A percentile compares a stretch with the other conserved stretches of the same genome.
Conservation (phyloP, 441 rosid species). For the Populus trichocarpa region DNA sequence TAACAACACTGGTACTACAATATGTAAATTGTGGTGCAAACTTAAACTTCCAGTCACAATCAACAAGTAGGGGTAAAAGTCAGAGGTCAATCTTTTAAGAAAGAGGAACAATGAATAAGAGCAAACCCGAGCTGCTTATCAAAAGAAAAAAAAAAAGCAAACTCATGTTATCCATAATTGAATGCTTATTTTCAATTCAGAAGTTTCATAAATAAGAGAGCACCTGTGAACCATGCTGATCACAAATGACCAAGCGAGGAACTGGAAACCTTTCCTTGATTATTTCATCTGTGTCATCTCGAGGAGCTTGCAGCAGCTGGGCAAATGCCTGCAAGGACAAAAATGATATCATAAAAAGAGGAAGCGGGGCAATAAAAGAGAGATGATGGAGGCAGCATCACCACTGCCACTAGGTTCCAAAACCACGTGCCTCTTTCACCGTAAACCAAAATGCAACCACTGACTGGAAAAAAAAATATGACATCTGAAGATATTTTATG, state of each 20-base stretch:
- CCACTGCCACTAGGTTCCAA: too few species aligned
- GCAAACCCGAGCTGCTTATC: background rate
- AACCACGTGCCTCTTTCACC: background rate
- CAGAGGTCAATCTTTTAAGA: too few species aligned
- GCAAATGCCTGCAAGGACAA: constrained; percentile 56
- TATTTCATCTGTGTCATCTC: constrained; percentile 48
- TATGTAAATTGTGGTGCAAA: too few species aligned
- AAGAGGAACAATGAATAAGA: too few species aligned
- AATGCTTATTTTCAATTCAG: background rate
- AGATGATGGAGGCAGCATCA: too few species aligned
- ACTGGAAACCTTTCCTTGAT: constrained; percentile 82
- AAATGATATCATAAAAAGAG: background rate
- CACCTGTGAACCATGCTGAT: constrained; percentile 97
- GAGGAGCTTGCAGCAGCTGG: constrained; percentile 71
- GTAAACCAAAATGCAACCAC: background rate
- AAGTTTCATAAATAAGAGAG: background rate
- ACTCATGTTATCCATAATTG: background rate
- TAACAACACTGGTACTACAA: too few species aligned
- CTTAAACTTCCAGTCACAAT: too few species aligned
- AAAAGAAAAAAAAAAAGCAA: background rate
- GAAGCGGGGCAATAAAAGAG: too few species aligned
- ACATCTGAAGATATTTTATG: background rate
- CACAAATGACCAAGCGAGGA: constrained; percentile 84
- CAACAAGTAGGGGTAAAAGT: too few species aligned
- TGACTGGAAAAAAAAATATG: background rate